Evolutionary conservation across 108 stramenopile species (phyloP), one percentile per base, ranked within the genome.

Genomic region (Heterococcus sp.): DNA sequence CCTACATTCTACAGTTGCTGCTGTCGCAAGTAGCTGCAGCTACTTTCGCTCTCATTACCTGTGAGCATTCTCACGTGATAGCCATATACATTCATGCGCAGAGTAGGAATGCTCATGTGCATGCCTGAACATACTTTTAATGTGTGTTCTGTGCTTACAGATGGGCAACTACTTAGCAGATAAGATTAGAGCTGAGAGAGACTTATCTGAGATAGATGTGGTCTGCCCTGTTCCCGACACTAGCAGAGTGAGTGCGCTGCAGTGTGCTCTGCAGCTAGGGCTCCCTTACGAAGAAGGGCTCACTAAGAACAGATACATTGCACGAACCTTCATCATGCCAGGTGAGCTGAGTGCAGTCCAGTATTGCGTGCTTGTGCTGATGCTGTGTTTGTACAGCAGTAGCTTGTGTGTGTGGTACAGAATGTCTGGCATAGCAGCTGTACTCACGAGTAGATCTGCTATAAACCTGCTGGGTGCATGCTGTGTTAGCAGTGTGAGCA

Each of bases 311-410:
- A 87, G 98, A 33, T 99, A 99, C 87, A 97, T 99, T 75, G 98
- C 94, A 33, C 78, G 98, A 34, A 99, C 98, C 2, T 99, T 99
- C 84, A 99, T 99, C 88, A 97, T 97, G 98, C 98, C 98, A 34
- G 98, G 96, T 35, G 96, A 99, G 84, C 58, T 63, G 21, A 63
- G 14, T 21, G 14, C 21, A 21, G 21, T 63, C 21, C 21, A 63
- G 14, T 92, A 91, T 28, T 90, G 92, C 21, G 14, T 14, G 21
- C 58, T 21, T 26, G 21, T 14, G 14, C 21, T 21, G 21, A 63
- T 63, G 21, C 21, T 21, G 14, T 21, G 58, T 63, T 34, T 21
- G 58, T 63, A 14, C 58, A n/a, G n/a, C n/a, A n/a, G n/a, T n/a
- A n/a, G n/a, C n/a, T n/a, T n/a, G n/a, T n/a, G n/a, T n/a, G n/a